phyloP scores from a whole-genome alignment of 768 basidiomycete genomes.

The Amanita exitialis region DNA sequence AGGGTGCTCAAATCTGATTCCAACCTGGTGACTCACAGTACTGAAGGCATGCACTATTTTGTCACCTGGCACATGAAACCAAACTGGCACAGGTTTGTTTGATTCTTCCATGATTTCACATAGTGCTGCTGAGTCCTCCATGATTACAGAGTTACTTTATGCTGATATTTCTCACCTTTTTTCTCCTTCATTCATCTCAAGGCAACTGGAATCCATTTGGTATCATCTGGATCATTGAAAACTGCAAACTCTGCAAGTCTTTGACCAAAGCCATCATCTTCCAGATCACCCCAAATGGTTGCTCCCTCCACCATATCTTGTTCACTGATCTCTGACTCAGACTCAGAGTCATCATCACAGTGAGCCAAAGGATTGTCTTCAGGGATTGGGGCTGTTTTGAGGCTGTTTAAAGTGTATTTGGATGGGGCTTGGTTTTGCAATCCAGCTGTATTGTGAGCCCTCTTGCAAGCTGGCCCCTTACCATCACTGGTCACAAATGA shows the following conservation, averaged over 20 bases:
- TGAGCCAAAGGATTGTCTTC: background rate
- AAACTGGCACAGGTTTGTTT: conserved; percentile 2
- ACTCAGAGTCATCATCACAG: background rate
- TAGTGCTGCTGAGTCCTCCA: conserved; percentile 5
- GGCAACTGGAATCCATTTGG: background rate
- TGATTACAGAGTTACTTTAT: conserved; percentile 2
- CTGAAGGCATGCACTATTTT: background rate
- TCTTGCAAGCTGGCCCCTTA: background rate
- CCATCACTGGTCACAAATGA: conserved; percentile 1
- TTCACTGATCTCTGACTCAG: background rate
- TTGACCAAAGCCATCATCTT: conserved; percentile 1
- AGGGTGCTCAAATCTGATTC: background rate
- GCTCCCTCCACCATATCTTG: background rate
- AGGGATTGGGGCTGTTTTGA: background rate
- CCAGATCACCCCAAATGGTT: background rate
- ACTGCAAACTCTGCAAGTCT: background rate
- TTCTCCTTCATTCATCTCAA: background rate
- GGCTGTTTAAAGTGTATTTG: background rate
- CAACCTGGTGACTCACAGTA: background rate
- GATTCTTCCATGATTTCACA: background rate
- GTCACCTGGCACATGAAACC: background rate
- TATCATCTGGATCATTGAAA: background rate
- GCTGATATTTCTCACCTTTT: background rate
- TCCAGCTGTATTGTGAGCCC: background rate
- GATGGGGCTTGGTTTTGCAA: background rate